Percentiles rank a stretch among this genome's conserved stretches.
Conservation (phyloP, 83 land plant genomes). For the Larix sibirica region DNA sequence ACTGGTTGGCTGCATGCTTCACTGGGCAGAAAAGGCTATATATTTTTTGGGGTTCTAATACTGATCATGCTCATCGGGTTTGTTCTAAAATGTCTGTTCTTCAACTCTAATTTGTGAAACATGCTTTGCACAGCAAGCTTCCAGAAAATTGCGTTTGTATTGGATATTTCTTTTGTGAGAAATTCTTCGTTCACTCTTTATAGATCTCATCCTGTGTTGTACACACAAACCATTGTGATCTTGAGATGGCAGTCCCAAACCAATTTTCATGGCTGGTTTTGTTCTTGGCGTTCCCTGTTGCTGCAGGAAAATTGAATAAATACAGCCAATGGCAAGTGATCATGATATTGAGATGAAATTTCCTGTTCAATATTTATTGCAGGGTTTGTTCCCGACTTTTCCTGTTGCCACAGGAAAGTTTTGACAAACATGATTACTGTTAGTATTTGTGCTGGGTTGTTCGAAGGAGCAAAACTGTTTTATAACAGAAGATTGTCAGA, state of each 20-base stretch:
- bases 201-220: background rate
- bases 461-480: too few relatives aligned
- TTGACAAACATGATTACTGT: too few relatives aligned
- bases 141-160: background rate
- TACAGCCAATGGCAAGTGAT: background rate
- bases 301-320: background rate
- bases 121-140: conserved; percentile 1
- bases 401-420: background rate
- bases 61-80: background rate
- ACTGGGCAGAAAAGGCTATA: background rate
- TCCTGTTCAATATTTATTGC: background rate
- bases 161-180: background rate
- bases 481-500: background rate
- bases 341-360: background rate
- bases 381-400: background rate
- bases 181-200: conserved; percentile 6
- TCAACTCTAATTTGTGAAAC: conserved; percentile 1
- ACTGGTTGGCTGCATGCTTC: conserved; percentile 3
- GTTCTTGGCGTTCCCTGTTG: background rate
- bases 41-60: background rate
- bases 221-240: background rate
- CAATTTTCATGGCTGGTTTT: background rate
- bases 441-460: too few relatives aligned
- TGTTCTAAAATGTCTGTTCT: background rate
- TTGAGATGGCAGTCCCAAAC: background rate